Percentiles rank a stretch among this genome's conserved stretches.
These are phyloP conservation scores for Spathaspora arborariae DNA, from an alignment of 805 yeast genomes.

Conservation along the genomic window DNA sequence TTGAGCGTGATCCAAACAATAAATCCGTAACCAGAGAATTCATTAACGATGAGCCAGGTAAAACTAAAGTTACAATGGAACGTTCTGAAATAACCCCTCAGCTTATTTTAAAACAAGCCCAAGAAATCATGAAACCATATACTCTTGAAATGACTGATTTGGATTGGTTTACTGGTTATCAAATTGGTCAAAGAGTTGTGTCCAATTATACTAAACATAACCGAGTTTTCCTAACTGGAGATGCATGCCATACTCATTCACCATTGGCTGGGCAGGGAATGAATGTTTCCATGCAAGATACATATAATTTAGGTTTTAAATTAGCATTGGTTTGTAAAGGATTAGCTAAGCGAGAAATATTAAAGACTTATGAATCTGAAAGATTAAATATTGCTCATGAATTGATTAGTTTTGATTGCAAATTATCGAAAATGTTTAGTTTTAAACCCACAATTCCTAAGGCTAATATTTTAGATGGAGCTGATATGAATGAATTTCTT, in stretches of 20 bases:
- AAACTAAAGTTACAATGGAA: slow-evolving; percentile 16
- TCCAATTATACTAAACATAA: slow-evolving; percentile 6
- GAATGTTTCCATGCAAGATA: slow-evolving; percentile 39
- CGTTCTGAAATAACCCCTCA: slow-evolving; percentile 29
- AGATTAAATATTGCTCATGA: slow-evolving; percentile 24
- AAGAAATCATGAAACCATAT: slow-evolving; percentile 16
- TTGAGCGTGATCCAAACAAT: slow-evolving; percentile 7
- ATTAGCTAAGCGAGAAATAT: slow-evolving; percentile 12
- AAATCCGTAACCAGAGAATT: slow-evolving; percentile 5
- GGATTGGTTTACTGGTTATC: slow-evolving; percentile 27
- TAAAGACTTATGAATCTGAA: slow-evolving; percentile 25
- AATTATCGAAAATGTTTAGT: slow-evolving; percentile 21
- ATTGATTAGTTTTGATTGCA: slow-evolving; percentile 24
- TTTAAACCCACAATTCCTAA: slow-evolving; percentile 19
- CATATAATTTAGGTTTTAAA: slow-evolving; percentile 28
- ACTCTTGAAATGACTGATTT: slow-evolving; percentile 18
- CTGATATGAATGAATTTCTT: slow-evolving; percentile 21
- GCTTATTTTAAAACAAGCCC: slow-evolving; percentile 15
- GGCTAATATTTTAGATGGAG: slow-evolving; percentile 11
- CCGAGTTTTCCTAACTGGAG: slow-evolving; percentile 89
- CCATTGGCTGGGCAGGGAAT: slow-evolving; percentile 97
- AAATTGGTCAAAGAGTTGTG: slow-evolving; percentile 30
- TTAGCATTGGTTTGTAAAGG: slow-evolving; percentile 26
- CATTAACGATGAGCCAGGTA: slow-evolving; percentile 1
- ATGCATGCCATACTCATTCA: slow-evolving; percentile 96